Conservation (phyloP, 768 basidiomycete species). For the Trichaptum fuscoviolaceum region DNA sequence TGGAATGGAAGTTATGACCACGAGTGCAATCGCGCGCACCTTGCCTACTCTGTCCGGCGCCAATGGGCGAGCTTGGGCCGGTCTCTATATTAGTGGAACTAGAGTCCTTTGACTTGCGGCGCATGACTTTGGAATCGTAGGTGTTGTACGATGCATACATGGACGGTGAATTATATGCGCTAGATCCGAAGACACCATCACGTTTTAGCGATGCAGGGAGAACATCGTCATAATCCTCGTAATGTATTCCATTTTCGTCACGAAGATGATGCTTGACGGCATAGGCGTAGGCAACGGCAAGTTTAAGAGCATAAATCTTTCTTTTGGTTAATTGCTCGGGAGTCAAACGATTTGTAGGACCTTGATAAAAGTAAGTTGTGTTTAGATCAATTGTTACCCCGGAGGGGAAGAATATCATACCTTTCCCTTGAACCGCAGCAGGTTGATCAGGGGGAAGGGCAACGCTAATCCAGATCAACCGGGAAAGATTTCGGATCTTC, state of each 20-base stretch:
- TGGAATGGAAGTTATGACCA: conserved; percentile 32
- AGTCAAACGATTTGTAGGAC: not conserved
- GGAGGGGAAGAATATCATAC: conserved; percentile 34
- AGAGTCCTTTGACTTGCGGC: not conserved
- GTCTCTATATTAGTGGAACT: not conserved
- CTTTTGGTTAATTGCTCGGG: conserved; percentile 48
- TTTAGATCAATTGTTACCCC: not conserved
- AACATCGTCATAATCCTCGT: conserved; percentile 61
- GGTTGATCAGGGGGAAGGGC: conserved; percentile 55
- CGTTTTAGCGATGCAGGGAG: conserved; percentile 58
- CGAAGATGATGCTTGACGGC: conserved; percentile 79
- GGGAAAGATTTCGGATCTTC: conserved; percentile 66
- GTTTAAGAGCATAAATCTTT: conserved; percentile 68
- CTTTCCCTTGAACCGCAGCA: conserved; percentile 44
- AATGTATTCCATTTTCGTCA: conserved; percentile 71
- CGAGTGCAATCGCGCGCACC: not conserved
- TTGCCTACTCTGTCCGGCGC: not conserved
- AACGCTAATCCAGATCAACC: conserved; percentile 77
- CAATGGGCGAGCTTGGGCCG: not conserved
- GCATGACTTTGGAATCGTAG: not conserved
- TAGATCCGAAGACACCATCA: conserved; percentile 38
- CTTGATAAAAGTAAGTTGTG: not conserved
- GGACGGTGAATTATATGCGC: conserved; percentile 20
- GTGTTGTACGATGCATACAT: not conserved
- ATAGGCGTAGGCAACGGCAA: conserved; percentile 66